Evolutionary conservation across 345 rosid genomes (phyloP).

Genomic region (Euclidium syriacum): DNA sequence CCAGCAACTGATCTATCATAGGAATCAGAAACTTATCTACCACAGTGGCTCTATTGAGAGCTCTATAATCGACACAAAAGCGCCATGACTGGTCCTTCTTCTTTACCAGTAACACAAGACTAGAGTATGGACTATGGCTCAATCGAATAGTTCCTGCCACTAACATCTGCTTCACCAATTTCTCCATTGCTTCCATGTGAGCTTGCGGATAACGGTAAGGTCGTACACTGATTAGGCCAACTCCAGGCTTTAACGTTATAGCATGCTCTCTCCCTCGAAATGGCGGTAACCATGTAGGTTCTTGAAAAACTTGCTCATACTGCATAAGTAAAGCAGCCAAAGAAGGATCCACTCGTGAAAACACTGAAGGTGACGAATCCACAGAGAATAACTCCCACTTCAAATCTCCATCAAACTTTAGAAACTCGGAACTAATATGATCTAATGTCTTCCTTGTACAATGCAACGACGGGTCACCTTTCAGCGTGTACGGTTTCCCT

Average conservation of each 20-base stretch:
- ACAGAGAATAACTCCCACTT: too few relatives aligned
- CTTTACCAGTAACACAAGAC: background rate
- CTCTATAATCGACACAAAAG: background rate
- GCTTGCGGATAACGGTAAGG: background rate
- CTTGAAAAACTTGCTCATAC: background rate
- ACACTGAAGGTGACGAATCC: too few relatives aligned
- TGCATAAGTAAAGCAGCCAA: too few relatives aligned
- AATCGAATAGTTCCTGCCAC: background rate
- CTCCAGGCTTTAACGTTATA: accelerated
- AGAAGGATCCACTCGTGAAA: too few relatives aligned
- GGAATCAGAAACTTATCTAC: background rate
- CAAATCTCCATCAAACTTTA: too few relatives aligned
- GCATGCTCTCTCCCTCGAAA: background rate
- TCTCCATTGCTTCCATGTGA: background rate
- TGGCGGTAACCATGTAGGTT: background rate
- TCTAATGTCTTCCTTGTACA: too few relatives aligned
- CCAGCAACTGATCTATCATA: background rate
- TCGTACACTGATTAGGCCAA: background rate
- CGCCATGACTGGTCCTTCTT: background rate
- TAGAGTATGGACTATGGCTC: background rate
- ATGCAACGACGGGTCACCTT: too few relatives aligned
- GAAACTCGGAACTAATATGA: too few relatives aligned
- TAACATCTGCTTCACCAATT: background rate
- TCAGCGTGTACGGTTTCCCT: too few relatives aligned
- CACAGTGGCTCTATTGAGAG: background rate